Evolutionary conservation across 2,329 filamentous ascomycete genomes (phyloP).

Genomic region (Alternaria metachromatica): DNA sequence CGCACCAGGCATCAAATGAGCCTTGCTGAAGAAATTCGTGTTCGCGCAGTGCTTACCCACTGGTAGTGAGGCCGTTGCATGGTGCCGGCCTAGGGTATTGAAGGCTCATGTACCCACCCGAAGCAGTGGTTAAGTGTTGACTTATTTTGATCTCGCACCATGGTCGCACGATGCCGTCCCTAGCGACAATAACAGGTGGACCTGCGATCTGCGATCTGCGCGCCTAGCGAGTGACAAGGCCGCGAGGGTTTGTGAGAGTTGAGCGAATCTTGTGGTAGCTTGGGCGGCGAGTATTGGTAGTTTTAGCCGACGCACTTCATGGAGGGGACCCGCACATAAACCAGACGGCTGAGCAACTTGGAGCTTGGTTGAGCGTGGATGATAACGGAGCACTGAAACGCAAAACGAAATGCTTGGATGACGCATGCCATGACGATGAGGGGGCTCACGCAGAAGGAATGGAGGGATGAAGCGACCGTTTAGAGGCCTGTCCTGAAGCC

Average conservation of each 20-base stretch:
- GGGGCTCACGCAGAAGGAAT: not conserved
- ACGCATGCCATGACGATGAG: conserved; percentile 1
- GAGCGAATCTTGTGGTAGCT: not conserved
- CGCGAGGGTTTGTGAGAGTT: not conserved
- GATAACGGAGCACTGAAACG: not conserved
- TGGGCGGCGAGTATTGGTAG: not conserved
- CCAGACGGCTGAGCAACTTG: not conserved
- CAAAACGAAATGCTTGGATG: conserved; percentile 1
- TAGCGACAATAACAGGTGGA: not conserved
- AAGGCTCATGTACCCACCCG: not conserved
- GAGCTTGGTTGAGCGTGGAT: not conserved
- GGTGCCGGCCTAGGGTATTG: conserved; percentile 2
- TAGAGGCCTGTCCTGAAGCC: conserved; percentile 2
- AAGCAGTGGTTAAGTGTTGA: not conserved
- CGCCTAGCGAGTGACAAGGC: not conserved
- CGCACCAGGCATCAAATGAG: not conserved
- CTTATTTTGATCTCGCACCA: conserved; percentile 1
- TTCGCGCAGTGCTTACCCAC: not conserved
- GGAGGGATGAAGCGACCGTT: conserved; percentile 13
- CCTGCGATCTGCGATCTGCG: not conserved
- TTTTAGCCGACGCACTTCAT: not conserved
- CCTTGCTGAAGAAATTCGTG: not conserved
- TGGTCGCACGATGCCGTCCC: not conserved
- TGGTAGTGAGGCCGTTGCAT: not conserved
- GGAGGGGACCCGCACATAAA: conserved; percentile 4